Base-by-base conservation (phyloP, 208 protist species). In the Leishmania braziliensis region DNA sequence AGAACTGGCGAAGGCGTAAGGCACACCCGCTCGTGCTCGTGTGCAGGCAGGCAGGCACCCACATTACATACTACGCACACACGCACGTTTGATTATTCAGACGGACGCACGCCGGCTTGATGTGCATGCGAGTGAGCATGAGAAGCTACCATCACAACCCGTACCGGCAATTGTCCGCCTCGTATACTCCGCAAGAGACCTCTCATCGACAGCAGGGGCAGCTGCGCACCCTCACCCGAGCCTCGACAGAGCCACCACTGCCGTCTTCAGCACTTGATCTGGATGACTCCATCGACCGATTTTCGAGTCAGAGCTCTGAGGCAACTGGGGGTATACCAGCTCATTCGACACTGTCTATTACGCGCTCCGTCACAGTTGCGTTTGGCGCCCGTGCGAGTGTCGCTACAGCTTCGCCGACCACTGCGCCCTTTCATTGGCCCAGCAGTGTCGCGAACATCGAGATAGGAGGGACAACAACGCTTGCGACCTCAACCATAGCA, bases 141-240 rank as follows among this genome's bases (percentile, higher is more conserved):
- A 73, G 58, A 73, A 86, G 78, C 46, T 86, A 79, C 29, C 74
- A 85, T 46, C 82, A 85, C 82, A 85, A 85, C 36, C 82, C 82
- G 6, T 85, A 85, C 48, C 82, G 74, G 77, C 83, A 83, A 63
- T 86, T 70, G 58, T 71, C 78, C 12, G 66, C 76, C 26, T 62
- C 65, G 66, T 74, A 77, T 71, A 70, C 76, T 10, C 68, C 72
- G n/a, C 54, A 53, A 66, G 33, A 62, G 68, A 33, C 16, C 10
- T 72, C 65, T 14, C 46, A 1, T 58, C 72, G 5, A 48, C 50
- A 23, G 46, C 69, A 26, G 23, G 39, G 26, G 69, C 9, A 76
- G 29, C 14, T 1, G 71, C 71, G 51, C 5, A n/a, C 51, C 29
- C 29, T 29, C 29, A 60, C 29, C 50, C 71, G 71, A 10, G 51